Percentiles rank a stretch among this genome's conserved stretches.
Conservation (phyloP, 495 filamentous ascomycete genomes). For the Lophium mytilinum region DNA sequence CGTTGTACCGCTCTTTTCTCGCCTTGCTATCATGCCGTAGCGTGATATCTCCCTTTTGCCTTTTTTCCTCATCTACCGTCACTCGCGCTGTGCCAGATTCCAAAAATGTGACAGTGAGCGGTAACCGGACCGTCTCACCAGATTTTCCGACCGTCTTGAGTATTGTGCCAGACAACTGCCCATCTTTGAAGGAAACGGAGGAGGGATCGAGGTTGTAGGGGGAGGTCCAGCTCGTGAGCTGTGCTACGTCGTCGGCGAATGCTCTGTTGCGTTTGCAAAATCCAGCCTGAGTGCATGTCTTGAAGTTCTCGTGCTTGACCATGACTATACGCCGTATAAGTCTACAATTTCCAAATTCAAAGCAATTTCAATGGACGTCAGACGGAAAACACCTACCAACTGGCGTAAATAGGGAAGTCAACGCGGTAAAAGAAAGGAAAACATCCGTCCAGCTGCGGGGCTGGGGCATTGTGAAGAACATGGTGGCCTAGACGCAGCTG, state of each 20-base stretch:
- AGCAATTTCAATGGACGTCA: background rate
- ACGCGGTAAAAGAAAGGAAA: constrained; percentile 20
- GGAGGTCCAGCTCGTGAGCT: constrained; percentile 61
- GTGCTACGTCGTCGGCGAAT: constrained; percentile 67
- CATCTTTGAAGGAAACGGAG: constrained; percentile 67
- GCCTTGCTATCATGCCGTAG: constrained; percentile 75
- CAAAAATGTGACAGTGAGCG: constrained; percentile 78
- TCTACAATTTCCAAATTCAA: background rate
- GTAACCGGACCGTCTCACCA: constrained; percentile 61
- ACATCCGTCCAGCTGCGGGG: constrained; percentile 21
- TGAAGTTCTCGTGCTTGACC: constrained; percentile 95
- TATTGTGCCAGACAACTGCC: constrained; percentile 68
- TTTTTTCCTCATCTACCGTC: constrained; percentile 79
- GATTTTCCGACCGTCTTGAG: constrained; percentile 62
- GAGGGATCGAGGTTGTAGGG: constrained; percentile 71
- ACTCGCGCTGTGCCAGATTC: constrained; percentile 82
- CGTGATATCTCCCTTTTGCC: constrained; percentile 81
- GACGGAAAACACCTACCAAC: constrained; percentile 23
- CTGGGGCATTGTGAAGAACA: background rate
- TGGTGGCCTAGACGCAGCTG: background rate
- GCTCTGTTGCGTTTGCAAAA: constrained; percentile 94
- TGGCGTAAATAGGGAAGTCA: constrained; percentile 27
- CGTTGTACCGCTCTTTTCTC: constrained; percentile 89
- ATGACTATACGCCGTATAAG: constrained; percentile 43
- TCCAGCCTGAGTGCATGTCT: constrained; percentile 86